Conservation (phyloP, 352 stramenopile genomes). For the Phytophthora pluvialis region DNA sequence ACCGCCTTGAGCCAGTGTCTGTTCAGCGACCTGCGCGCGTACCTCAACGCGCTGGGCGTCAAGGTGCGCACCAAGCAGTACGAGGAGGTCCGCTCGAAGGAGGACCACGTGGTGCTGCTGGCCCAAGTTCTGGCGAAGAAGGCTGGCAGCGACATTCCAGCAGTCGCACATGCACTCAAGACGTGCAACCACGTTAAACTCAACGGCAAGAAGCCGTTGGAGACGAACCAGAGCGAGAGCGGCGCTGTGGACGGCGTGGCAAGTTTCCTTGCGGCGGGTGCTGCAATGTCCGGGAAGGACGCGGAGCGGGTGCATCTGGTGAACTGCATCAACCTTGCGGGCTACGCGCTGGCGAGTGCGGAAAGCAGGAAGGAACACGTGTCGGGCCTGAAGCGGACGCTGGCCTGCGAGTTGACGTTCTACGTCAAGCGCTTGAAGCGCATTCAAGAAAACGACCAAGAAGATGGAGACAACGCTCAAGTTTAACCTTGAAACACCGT, state of each 20-base stretch:
- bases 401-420: slow-evolving; percentile 14
- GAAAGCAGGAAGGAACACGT: slow-evolving; percentile 11
- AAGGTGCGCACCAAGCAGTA: slow-evolving; percentile 22
- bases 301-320: slow-evolving; percentile 10
- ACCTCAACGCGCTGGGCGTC: slow-evolving; percentile 10
- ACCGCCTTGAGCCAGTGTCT: not conserved
- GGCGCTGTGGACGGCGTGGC: not conserved
- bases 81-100: slow-evolving; percentile 18
- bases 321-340: slow-evolving; percentile 12
- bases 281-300: not conserved
- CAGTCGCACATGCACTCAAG: not conserved
- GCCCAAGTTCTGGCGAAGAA: slow-evolving; percentile 5
- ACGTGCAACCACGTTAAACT: not conserved
- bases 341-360: slow-evolving; percentile 5
- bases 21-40: slow-evolving; percentile 23
- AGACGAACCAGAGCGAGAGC: not conserved
- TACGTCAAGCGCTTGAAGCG: slow-evolving; percentile 24
- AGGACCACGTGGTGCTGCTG: slow-evolving; percentile 17
- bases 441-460: slow-evolving; percentile 11
- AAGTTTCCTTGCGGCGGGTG: not conserved
- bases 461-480: not conserved
- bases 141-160: not conserved
- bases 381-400: slow-evolving; percentile 9
- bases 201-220: not conserved
- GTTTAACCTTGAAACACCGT: not conserved